phyloP scores from a whole-genome alignment of 1,139 yeast species.

The Candida gigantensis region DNA sequence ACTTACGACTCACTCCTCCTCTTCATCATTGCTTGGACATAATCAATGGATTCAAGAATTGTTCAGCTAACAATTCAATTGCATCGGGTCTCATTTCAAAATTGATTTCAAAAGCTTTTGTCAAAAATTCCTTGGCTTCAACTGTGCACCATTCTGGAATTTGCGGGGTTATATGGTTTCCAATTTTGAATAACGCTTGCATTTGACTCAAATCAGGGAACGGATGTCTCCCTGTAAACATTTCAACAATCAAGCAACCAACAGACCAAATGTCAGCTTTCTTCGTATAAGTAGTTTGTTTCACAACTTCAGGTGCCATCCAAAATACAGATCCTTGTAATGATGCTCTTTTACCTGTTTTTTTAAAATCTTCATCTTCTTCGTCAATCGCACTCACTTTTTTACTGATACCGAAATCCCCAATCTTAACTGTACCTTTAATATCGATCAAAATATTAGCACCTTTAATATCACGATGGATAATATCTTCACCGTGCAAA shows the following conservation, averaged over 20 bases:
- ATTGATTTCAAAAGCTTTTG: constrained; percentile 71
- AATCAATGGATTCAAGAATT: constrained; percentile 55
- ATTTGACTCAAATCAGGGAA: constrained; percentile 91
- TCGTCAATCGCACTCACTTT: constrained; percentile 47
- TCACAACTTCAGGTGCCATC: constrained; percentile 99
- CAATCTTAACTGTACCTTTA: constrained; percentile 86
- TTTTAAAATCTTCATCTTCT: constrained; percentile 24
- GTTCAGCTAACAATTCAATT: constrained; percentile 61
- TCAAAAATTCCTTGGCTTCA: constrained; percentile 68
- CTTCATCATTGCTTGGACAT: constrained; percentile 33
- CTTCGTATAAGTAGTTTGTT: constrained; percentile 83
- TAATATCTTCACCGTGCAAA: constrained; percentile 78
- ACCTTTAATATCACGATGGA: constrained; percentile 91
- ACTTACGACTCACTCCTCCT: neutral
- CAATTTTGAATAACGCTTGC: constrained; percentile 94
- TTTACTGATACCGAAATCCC: constrained; percentile 93
- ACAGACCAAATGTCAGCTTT: constrained; percentile 96
- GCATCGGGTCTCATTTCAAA: constrained; percentile 76
- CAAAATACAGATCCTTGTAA: constrained; percentile 93
- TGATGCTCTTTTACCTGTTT: constrained; percentile 67
- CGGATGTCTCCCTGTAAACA: constrained; percentile 94
- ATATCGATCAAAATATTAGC: constrained; percentile 89
- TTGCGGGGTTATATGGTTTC: constrained; percentile 75
- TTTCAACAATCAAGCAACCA: constrained; percentile 87
- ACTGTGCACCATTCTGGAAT: constrained; percentile 76